These are phyloP conservation scores for Colletotrichum cordylinicola DNA, from an alignment of 2,329 filamentous ascomycete species.

Conservation along the genomic window DNA sequence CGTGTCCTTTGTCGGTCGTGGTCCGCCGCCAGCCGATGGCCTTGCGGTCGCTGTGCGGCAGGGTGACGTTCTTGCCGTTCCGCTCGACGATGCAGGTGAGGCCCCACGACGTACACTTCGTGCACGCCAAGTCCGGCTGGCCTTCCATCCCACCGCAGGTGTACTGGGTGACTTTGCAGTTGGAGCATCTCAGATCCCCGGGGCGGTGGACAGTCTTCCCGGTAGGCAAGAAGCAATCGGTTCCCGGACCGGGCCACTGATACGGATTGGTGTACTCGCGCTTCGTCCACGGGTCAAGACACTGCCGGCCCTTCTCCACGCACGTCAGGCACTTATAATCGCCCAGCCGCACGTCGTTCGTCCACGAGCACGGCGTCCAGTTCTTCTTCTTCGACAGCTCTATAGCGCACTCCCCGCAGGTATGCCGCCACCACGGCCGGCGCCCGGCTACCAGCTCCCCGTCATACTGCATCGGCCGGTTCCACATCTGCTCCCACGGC, in stretches of 20 bases:
- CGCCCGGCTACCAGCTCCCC: conserved; percentile 1
- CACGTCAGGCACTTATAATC: conserved; percentile 24
- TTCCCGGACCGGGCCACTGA: background rate
- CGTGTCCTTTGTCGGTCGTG: background rate
- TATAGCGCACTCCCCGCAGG: conserved; percentile 15
- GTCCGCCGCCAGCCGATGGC: conserved; percentile 7
- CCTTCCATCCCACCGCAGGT: conserved; percentile 1
- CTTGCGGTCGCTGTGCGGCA: conserved; percentile 1
- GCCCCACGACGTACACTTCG: conserved; percentile 15
- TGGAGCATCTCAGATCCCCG: background rate
- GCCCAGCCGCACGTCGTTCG: conserved; percentile 4
- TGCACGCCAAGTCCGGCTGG: conserved; percentile 10
- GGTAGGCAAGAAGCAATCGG: background rate
- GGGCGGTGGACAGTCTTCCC: background rate
- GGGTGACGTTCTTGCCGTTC: background rate
- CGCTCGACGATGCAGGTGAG: conserved; percentile 4
- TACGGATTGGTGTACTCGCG: conserved; percentile 5
- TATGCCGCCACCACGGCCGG: conserved; percentile 22
- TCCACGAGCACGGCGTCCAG: background rate
- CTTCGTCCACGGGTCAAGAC: conserved; percentile 24
- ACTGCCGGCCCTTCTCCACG: conserved; percentile 15
- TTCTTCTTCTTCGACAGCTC: background rate
- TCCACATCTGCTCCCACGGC: conserved; percentile 1
- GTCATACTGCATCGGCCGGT: conserved; percentile 14
- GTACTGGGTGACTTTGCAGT: background rate